phyloP scores from a whole-genome alignment of 2,329 filamentous ascomycete genomes.

The Fusarium torreyae region DNA sequence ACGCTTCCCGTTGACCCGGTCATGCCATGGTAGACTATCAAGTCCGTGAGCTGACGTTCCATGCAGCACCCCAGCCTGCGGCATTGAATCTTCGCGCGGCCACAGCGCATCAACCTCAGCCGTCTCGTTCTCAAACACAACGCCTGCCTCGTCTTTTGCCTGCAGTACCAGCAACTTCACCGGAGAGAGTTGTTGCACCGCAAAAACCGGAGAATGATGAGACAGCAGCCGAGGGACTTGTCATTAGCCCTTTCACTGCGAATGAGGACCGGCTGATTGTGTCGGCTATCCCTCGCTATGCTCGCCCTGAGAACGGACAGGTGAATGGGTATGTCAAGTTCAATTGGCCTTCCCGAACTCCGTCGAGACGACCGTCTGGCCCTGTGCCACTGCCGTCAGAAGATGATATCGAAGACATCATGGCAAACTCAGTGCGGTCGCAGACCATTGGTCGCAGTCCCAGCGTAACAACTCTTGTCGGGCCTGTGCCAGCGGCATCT shows the following conservation, averaged over 20 bases:
- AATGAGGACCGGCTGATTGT: slow-evolving; percentile 51
- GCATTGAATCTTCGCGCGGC: slow-evolving; percentile 36
- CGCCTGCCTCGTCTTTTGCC: slow-evolving; percentile 39
- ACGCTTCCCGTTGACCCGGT: slow-evolving; percentile 36
- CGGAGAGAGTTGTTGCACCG: slow-evolving; percentile 16
- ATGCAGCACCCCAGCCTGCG: slow-evolving; percentile 46
- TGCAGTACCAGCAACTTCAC: slow-evolving; percentile 18
- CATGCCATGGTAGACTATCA: slow-evolving; percentile 49
- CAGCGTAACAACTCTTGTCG: slow-evolving; percentile 19
- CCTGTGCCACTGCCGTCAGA: slow-evolving; percentile 18
- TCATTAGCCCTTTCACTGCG: slow-evolving; percentile 55
- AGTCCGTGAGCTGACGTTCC: slow-evolving; percentile 50
- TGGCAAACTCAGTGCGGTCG: slow-evolving; percentile 22
- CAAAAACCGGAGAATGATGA: slow-evolving; percentile 28
- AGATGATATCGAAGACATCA: slow-evolving; percentile 38
- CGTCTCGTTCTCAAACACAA: slow-evolving; percentile 21
- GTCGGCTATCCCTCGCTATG: slow-evolving; percentile 44
- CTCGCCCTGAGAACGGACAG: slow-evolving; percentile 53
- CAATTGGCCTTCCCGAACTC: slow-evolving; percentile 52
- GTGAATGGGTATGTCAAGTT: slow-evolving; percentile 60
- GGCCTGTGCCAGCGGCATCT: slow-evolving; percentile 18
- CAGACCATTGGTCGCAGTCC: slow-evolving; percentile 19
- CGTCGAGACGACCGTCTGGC: slow-evolving; percentile 32
- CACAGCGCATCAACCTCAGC: slow-evolving; percentile 30
- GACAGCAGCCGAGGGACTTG: slow-evolving; percentile 12